phyloP scores from a whole-genome alignment of 2,329 filamentous ascomycete species.

The Phyllachora maydis region DNA sequence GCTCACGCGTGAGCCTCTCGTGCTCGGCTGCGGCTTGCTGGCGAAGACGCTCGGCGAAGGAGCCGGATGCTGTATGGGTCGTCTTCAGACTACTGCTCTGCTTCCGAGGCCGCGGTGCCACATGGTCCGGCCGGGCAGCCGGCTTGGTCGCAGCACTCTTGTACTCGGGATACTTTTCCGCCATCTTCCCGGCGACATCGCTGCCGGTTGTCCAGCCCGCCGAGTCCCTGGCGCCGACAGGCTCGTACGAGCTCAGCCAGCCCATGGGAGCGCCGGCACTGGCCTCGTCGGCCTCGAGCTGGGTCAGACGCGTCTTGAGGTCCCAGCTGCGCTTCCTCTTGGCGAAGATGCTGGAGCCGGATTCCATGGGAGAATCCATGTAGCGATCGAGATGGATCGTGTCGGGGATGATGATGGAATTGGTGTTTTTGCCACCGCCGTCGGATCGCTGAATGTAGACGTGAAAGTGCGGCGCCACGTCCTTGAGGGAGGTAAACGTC shows the following conservation, averaged over 20 bases:
- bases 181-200: not conserved
- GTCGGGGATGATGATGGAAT: slow-evolving; percentile 61
- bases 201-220: not conserved
- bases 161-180: no score
- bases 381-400: slow-evolving; percentile 78
- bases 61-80: not conserved
- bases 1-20: slow-evolving; percentile 11
- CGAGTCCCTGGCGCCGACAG: not conserved
- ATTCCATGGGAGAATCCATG: slow-evolving; percentile 43
- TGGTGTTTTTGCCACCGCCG: slow-evolving; percentile 53
- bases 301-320: slow-evolving; percentile 41
- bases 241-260: not conserved
- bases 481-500: slow-evolving; percentile 50
- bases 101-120: slow-evolving; percentile 1
- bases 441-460: slow-evolving; percentile 74
- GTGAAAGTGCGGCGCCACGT: slow-evolving; percentile 70
- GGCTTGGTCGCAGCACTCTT: not conserved
- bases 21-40: slow-evolving; percentile 12
- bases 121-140: not conserved
- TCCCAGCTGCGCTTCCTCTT: slow-evolving; percentile 54
- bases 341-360: slow-evolving; percentile 38
- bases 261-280: not conserved
- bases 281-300: slow-evolving; percentile 18
- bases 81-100: not conserved
- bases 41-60: slow-evolving; percentile 6